phyloP scores from a whole-genome alignment of 768 basidiomycete species.

The Lyophyllum atratum region DNA sequence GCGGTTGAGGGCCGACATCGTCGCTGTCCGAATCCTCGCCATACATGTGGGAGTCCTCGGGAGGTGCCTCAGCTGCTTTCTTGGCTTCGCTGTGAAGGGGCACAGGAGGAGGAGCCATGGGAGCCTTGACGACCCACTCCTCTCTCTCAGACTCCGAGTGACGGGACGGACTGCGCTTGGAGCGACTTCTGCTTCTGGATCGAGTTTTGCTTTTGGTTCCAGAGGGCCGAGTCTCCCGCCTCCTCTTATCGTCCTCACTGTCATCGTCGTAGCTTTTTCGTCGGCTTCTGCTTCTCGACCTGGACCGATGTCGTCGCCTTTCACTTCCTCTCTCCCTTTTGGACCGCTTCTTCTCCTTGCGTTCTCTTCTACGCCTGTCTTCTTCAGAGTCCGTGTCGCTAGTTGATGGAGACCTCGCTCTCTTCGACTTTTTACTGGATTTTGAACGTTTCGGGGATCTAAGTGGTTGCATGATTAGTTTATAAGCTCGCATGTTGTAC shows the following conservation, averaged over 20 bases:
- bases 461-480: background rate
- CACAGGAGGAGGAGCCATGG: conserved; percentile 25
- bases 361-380: conserved; percentile 54
- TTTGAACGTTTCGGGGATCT: conserved; percentile 62
- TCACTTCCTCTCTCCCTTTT: conserved; percentile 48
- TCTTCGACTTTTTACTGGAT: conserved; percentile 60
- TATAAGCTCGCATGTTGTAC: background rate
- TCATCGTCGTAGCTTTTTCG: conserved; percentile 35
- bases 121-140: conserved; percentile 69
- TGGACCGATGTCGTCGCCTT: conserved; percentile 36
- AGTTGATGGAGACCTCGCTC: conserved; percentile 54
- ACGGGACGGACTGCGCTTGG: conserved; percentile 31
- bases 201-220: conserved; percentile 26
- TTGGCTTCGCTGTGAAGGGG: conserved; percentile 12
- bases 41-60: conserved; percentile 20
- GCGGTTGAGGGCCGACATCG: conserved; percentile 80
- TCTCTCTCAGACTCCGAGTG: conserved; percentile 34
- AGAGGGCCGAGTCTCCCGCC: conserved; percentile 23
- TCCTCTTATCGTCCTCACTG: conserved; percentile 40
- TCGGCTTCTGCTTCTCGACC: conserved; percentile 34
- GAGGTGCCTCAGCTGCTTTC: conserved; percentile 14
- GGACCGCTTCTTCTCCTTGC: conserved; percentile 61
- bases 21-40: conserved; percentile 48
- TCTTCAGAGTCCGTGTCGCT: conserved; percentile 58
- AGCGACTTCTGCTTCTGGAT: conserved; percentile 31